Evolutionary conservation across 805 yeast genomes (phyloP), one percentile per base, ranked within the genome.

Genomic region (Wickerhamomyces chambardii): DNA sequence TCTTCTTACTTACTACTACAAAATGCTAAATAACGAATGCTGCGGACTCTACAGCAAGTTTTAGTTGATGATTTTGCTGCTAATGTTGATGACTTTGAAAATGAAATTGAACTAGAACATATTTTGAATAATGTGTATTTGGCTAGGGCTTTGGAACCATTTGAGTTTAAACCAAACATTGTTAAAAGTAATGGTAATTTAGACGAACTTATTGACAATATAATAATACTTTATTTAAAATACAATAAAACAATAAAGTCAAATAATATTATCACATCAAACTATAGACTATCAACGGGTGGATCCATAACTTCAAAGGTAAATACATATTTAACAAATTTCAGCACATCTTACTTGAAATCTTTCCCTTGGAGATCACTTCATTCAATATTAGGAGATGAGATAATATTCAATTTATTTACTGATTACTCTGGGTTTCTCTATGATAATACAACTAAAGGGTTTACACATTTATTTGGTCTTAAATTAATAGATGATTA

Each of bases 341-440:
- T 64, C n/a, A 54, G 55, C 17, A 61, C 63, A 3, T 55, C 61
- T 15, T 35, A 51, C 2, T 41, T 80, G 15, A 75, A 73, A 38
- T 48, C 60, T 4, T 44, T 56, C 4, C 41, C 49, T 3, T 77
- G 84, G 75, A 61, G 61, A 22, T 41, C 47, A 3, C 30, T 50
- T 4, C 40, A 39, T 18, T 10, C 17, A 1, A 3, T 29, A 0
- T 7, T 51, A 11, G 55, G 53, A 1, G 30, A 22, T 15, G 7
- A 22, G 3, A 17, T 18, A 7, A 33, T 52, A 35, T 15, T 32
- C 15, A 33, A 38, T 24, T 18, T 52, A 1, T 15, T 49, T 5
- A 14, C 46, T 21, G 36, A 33, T 11, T 34, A 36, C 32, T 32
- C 39, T 1, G 51, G 41, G 0, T 19, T 21, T 17, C 7, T 25